Base-by-base conservation (phyloP, 2,329 filamentous ascomycete genomes). In the Drechslerella stenobrocha region DNA sequence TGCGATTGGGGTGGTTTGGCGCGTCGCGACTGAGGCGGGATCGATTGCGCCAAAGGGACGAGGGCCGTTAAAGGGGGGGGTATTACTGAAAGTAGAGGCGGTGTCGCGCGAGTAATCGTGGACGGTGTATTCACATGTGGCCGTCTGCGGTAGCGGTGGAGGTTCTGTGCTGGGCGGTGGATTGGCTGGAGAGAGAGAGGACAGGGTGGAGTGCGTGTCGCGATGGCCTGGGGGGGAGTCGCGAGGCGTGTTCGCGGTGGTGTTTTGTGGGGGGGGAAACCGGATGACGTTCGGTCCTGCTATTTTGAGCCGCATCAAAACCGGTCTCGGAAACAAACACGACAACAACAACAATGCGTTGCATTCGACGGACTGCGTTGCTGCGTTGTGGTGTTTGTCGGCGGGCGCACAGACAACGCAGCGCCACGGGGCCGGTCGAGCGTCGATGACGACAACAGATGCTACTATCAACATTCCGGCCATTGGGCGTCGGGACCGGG, bases 271-370 rank as follows among this genome's bases (percentile, higher is more conserved):
- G n/a, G 15, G 37, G 6, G 30, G 6, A n/a, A 7, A 18, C n/a
- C n/a, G 37, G 18, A 42, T 42, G 37, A 42, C 37, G 37, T 42
- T 42, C 15, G 34, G 34, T 42, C 37, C 13, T 42, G n/a, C 37
- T 42, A 8, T 42, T 42, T 42, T 18, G 37, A 42, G 37, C 37
- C 37, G 37, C 37, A 42, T 20, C n/a, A n/a, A 7, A 42, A 20
- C 37, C 13, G n/a, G 34, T 4, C 34, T 3, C 8, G n/a, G n/a
- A 42, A 18, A 8, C n/a, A 18, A 42, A 13, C 30, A 13, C 30
- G 30, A 32, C 30, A 32, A 15, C 4, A 9, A 37, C 34, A 13
- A n/a, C n/a, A n/a, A n/a, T n/a, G n/a, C 15, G 34, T 15, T 9
- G 11, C 34, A 37, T 37, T 37, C 34, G 30, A 32, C 30, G 30